Evolutionary conservation across 2,329 filamentous ascomycete genomes (phyloP).

Genomic region (Chaetomium sp.): DNA sequence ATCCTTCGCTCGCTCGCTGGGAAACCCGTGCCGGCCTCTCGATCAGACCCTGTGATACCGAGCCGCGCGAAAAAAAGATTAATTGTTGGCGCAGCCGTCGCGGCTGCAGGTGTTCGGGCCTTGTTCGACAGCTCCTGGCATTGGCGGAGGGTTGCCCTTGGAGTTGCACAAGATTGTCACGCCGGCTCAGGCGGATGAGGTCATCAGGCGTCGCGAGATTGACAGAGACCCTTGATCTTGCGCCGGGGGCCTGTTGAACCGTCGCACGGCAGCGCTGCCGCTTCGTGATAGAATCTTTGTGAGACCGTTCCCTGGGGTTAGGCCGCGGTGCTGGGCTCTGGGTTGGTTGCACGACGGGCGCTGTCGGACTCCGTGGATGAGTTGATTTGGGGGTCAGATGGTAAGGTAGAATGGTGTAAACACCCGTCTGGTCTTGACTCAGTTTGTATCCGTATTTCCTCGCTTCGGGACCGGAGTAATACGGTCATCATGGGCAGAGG

Average conservation of each 20-base stretch:
- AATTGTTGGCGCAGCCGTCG: neutral
- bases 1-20: neutral
- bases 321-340: constrained; percentile 8
- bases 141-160: neutral
- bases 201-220: neutral
- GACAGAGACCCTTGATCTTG: neutral
- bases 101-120: neutral
- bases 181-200: neutral
- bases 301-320: neutral
- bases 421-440: neutral
- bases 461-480: too few relatives aligned
- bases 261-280: neutral
- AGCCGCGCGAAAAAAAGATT: too few relatives aligned
- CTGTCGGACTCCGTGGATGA: neutral
- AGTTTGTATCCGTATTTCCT: neutral
- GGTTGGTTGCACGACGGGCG: constrained; percentile 3
- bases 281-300: constrained; percentile 3
- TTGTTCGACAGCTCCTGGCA: neutral
- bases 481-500: too few relatives aligned
- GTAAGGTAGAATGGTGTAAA: neutral
- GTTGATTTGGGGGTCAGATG: constrained; percentile 1
- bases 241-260: neutral
- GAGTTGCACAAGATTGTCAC: neutral
- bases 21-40: constrained; percentile 1
- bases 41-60: neutral